These are phyloP conservation scores for Gyromitra esculenta DNA, from an alignment of 2,329 filamentous ascomycete species.

Conservation along the genomic window DNA sequence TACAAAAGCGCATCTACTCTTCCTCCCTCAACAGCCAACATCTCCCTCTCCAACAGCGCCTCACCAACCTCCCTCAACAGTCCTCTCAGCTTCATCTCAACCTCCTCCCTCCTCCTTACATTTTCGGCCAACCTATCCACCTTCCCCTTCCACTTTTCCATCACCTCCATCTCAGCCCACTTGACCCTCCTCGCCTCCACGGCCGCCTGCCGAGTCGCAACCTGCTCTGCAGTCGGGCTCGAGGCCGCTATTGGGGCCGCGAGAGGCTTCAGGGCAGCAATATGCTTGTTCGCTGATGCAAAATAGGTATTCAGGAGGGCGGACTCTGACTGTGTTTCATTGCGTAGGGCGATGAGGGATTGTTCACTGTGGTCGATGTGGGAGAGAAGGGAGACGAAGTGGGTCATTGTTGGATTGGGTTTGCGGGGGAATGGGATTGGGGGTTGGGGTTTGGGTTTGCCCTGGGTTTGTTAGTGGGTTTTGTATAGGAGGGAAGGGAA, in stretches of 20 bases:
- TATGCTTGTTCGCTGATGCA: background rate
- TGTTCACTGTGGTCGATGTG: conserved; percentile 32
- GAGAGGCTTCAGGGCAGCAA: conserved; percentile 34
- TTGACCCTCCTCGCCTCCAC: conserved; percentile 36
- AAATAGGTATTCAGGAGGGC: conserved; percentile 40
- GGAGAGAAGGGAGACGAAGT: conserved; percentile 39
- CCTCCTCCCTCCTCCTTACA: conserved; percentile 43
- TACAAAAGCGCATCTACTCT: conserved; percentile 36
- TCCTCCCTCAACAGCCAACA: conserved; percentile 13
- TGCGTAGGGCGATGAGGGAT: conserved; percentile 41
- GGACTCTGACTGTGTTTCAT: conserved; percentile 30
- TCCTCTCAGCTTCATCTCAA: conserved; percentile 36
- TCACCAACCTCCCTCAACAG: conserved; percentile 49
- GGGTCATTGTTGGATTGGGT: conserved; percentile 29
- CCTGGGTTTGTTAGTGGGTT: conserved; percentile 10
- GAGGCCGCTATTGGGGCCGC: background rate
- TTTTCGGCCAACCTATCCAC: conserved; percentile 43
- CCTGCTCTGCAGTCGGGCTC: conserved; percentile 8
- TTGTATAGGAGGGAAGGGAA: background rate
- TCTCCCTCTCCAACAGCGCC: conserved; percentile 41
- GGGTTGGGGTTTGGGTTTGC: background rate
- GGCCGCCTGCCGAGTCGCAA: conserved; percentile 17
- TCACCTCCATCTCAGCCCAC: conserved; percentile 48
- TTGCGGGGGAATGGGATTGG: conserved; percentile 17
- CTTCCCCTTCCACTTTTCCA: conserved; percentile 37